These are phyloP conservation scores for Thelonectria olida DNA, from an alignment of 2,329 filamentous ascomycete species.

Conservation along the genomic window DNA sequence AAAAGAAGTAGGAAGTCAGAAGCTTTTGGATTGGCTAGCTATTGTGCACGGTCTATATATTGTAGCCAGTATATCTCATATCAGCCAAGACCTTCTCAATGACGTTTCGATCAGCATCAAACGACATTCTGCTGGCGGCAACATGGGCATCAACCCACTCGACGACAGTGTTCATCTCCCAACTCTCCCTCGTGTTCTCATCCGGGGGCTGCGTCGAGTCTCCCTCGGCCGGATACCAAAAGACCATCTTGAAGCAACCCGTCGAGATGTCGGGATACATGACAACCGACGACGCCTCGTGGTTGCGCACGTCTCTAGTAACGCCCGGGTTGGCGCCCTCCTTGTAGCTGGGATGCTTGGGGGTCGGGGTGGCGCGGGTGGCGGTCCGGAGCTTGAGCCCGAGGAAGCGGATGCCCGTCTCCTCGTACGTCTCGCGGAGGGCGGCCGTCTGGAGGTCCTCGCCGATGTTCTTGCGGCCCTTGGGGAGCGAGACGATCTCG, in stretches of 20 bases:
- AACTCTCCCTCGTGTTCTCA: constrained; percentile 41
- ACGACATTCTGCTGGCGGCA: constrained; percentile 34
- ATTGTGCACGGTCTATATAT: constrained; percentile 20
- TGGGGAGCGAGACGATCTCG: constrained; percentile 57
- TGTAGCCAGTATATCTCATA: constrained; percentile 39
- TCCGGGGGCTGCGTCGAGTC: constrained; percentile 39
- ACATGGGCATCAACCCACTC: constrained; percentile 39
- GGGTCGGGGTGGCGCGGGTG: constrained; percentile 53
- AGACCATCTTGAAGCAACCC: constrained; percentile 50
- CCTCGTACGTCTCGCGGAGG: constrained; percentile 58
- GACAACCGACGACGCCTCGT: constrained; percentile 49
- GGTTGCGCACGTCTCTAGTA: constrained; percentile 43
- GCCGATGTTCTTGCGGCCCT: constrained; percentile 58
- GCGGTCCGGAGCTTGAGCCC: constrained; percentile 51
- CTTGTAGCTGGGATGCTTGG: constrained; percentile 4
- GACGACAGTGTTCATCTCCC: constrained; percentile 38
- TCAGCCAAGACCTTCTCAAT: constrained; percentile 40
- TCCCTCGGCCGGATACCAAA: constrained; percentile 50
- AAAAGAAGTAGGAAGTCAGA: too few species aligned
- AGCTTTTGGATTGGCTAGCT: too few species aligned
- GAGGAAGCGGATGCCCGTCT: constrained; percentile 54
- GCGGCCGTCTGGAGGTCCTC: constrained; percentile 54
- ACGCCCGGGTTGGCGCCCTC: constrained; percentile 30
- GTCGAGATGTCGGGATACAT: constrained; percentile 48
- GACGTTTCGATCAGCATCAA: constrained; percentile 35